Evolutionary conservation across 2,329 filamentous ascomycete species (phyloP).

Genomic region (Stemphylium beticola): DNA sequence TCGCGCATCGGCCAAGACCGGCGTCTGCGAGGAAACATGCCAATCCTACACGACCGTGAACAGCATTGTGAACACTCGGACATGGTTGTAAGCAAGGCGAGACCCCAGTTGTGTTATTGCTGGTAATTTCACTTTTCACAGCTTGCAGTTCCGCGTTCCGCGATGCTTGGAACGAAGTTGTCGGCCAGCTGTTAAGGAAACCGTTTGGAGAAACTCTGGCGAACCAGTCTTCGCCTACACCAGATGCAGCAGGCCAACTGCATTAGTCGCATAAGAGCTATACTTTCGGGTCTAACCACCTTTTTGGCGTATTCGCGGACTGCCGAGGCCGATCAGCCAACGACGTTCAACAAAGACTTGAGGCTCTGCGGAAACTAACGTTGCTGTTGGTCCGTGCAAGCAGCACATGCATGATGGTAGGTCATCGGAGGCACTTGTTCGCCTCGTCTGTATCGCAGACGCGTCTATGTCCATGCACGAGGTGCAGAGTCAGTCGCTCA

Average conservation of each 20-base stretch:
- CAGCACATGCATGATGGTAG: constrained; percentile 1
- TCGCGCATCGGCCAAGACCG: constrained; percentile 30
- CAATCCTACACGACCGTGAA: background rate
- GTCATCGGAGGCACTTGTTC: constrained; percentile 8
- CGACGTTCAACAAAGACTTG: constrained; percentile 6
- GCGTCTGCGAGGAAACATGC: constrained; percentile 9
- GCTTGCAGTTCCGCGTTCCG: background rate
- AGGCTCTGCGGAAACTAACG: constrained; percentile 14
- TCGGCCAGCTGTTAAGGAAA: background rate
- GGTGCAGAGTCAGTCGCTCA: background rate
- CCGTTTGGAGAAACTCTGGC: constrained; percentile 5
- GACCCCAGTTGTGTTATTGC: background rate
- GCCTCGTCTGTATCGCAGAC: constrained; percentile 7
- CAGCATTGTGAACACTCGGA: background rate
- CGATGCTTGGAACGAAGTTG: background rate
- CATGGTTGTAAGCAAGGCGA: background rate
- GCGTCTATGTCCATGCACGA: constrained; percentile 2
- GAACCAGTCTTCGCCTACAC: background rate
- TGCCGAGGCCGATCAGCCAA: background rate
- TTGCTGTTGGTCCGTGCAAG: constrained; percentile 1
- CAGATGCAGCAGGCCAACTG: background rate
- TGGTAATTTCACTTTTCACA: background rate
- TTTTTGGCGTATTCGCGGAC: background rate
- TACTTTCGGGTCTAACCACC: background rate
- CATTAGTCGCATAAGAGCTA: background rate